Base-by-base conservation (phyloP, 345 rosid genomes). In the Euphorbia lathyris region DNA sequence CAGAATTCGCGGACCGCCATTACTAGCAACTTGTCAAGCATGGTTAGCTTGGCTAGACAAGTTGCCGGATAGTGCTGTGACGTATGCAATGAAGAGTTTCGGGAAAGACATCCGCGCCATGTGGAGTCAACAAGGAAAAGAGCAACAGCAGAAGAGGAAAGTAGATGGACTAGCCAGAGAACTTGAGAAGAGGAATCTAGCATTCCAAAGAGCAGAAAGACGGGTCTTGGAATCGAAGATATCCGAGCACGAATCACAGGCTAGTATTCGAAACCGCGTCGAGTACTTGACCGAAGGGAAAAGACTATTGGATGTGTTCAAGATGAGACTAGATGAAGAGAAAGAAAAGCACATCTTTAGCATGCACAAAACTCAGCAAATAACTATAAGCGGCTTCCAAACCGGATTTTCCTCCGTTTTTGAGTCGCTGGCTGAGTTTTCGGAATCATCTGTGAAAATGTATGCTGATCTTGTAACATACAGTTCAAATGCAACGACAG, bases 81-180 rank as follows among this genome's bases (percentile, higher is more conserved):
- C 48, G 22, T n/a, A n/a, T 52, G 66, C 78, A 16, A 67, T 82
- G 70, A 78, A 78, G 64, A 60, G 69, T 72, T 69, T 80, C 25
- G 59, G 56, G 1, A 78, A 74, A 66, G 76, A 78, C 20, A 67
- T 84, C 58, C 78, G 43, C 19, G 61, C 67, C 0, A 13, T 84
- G 53, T 76, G 74, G 80, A 58, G 43, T 67, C 84, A 82, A 53
- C 86, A 84, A 51, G 79, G 86, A 19, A 72, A 78, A 32, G 86
- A 84, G 72, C 79, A 76, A 29, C 73, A 84, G 5, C 84, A 72
- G 30, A 82, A 78, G 81, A 80, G 84, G 63, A 82, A 84, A 45
- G 78, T 78, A 12, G 80, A 80, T 56, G 68, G 58, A n/a, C 66
- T 84, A 7, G 66, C 72, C 14, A 78, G 75, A 55, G 78, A 82